A percentile compares a stretch with the other conserved stretches of the same genome.
These are phyloP conservation scores for Collybia sp. DNA, from an alignment of 768 basidiomycete species.

Conservation along the genomic window DNA sequence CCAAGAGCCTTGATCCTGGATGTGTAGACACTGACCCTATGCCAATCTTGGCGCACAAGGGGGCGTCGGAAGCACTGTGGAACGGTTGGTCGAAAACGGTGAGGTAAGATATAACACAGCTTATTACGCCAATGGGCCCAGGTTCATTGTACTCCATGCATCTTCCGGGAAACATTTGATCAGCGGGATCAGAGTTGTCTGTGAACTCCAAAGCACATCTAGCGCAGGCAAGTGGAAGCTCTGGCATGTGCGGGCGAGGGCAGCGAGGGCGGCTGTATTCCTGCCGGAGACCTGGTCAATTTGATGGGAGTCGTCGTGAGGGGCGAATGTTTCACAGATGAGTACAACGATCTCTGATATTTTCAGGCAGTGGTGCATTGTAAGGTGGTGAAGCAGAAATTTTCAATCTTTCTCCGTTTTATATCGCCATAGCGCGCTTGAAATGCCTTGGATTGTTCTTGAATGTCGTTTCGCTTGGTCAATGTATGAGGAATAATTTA, in stretches of 20 bases:
- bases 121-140: too few relatives aligned
- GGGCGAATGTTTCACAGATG: neutral
- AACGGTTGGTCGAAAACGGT: neutral
- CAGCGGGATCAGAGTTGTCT: neutral
- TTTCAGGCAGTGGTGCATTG: slow-evolving; percentile 4
- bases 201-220: slow-evolving; percentile 1
- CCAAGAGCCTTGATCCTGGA: too few relatives aligned
- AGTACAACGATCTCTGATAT: neutral
- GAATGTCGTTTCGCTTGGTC: too few relatives aligned
- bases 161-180: slow-evolving; percentile 5
- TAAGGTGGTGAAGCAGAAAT: too few relatives aligned
- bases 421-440: too few relatives aligned
- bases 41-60: neutral
- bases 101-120: neutral
- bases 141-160: neutral
- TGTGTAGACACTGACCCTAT: neutral
- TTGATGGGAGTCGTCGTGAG: too few relatives aligned
- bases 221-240: slow-evolving; percentile 1
- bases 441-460: too few relatives aligned
- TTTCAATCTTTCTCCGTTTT: too few relatives aligned
- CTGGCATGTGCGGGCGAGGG: too few relatives aligned
- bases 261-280: too few relatives aligned
- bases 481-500: too few relatives aligned
- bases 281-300: neutral
- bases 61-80: too few relatives aligned